Evolutionary conservation across 495 filamentous ascomycete genomes (phyloP).

Genomic region (Penicillium subrubescens): DNA sequence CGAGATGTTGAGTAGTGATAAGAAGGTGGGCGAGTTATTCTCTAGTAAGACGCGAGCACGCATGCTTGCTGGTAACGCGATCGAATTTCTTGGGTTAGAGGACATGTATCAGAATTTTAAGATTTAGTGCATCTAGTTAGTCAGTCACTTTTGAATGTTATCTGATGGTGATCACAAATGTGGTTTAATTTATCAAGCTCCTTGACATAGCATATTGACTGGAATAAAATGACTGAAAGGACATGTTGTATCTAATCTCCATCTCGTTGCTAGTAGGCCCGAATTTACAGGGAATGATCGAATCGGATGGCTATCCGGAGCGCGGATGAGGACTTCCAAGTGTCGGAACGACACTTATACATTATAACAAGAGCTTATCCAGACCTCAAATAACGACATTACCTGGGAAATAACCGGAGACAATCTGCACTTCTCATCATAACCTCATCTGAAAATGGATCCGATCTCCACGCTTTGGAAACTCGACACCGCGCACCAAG

Average conservation of each 20-base stretch:
- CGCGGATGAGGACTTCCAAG: conserved; percentile 16
- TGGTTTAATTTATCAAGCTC: neutral
- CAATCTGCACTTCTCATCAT: too few species aligned
- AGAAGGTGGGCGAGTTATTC: conserved; percentile 14
- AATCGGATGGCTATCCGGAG: conserved; percentile 12
- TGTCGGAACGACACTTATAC: neutral
- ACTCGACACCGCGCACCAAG: neutral
- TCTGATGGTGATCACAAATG: neutral
- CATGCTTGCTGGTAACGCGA: conserved; percentile 26
- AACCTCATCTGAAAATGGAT: neutral
- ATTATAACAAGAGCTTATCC: neutral
- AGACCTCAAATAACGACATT: neutral
- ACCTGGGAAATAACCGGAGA: neutral
- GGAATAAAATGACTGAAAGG: neutral
- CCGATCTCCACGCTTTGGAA: neutral
- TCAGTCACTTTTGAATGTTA: neutral
- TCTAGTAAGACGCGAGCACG: conserved; percentile 19
- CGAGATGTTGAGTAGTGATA: conserved; percentile 23
- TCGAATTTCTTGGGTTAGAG: conserved; percentile 22
- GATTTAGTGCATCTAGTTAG: neutral
- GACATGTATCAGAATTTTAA: neutral
- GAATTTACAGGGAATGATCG: neutral
- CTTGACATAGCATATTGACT: neutral
- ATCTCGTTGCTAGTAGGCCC: neutral
- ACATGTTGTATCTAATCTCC: neutral